Percentiles rank a stretch among this genome's conserved stretches.
Evolutionary conservation across 2,329 filamentous ascomycete genomes (phyloP).

Genomic region (Zopfia rhizophila): DNA sequence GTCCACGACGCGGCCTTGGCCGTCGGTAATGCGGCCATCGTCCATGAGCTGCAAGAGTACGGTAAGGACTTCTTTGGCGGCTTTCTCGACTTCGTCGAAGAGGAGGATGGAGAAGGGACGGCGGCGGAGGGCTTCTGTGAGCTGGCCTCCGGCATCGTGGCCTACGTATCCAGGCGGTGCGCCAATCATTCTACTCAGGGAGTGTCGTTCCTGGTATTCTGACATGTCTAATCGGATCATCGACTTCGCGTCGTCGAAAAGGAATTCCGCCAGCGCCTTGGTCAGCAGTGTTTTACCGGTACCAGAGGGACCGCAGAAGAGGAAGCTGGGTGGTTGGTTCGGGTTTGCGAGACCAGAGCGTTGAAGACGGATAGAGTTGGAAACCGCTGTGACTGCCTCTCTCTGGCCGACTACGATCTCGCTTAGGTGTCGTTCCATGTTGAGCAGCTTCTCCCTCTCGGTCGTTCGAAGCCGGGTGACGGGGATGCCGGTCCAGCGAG

Average conservation of each 20-base stretch:
- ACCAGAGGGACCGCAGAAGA: slow-evolving; percentile 98
- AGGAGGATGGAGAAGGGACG: slow-evolving; percentile 97
- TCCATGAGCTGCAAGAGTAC: slow-evolving; percentile 99
- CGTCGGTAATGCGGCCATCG: slow-evolving; percentile 97
- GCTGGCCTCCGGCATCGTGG: slow-evolving; percentile 93
- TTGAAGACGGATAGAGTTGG: slow-evolving; percentile 94
- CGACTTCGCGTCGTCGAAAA: slow-evolving; percentile 95
- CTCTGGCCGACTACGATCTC: slow-evolving; percentile 92
- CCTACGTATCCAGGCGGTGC: slow-evolving; percentile 97
- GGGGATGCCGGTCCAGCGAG: slow-evolving; percentile 97
- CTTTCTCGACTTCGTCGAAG: slow-evolving; percentile 98
- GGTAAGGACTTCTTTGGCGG: slow-evolving; percentile 95
- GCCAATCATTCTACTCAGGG: slow-evolving; percentile 96
- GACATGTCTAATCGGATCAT: slow-evolving; percentile 99
- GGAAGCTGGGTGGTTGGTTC: slow-evolving; percentile 96
- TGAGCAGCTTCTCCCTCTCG: slow-evolving; percentile 97
- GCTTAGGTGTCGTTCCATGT: slow-evolving; percentile 90
- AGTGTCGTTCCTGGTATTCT: slow-evolving; percentile 97
- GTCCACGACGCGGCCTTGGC: slow-evolving; percentile 93
- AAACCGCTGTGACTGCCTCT: slow-evolving; percentile 91
- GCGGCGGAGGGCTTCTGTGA: slow-evolving; percentile 92
- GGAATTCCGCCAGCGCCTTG: slow-evolving; percentile 95
- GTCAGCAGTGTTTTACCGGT: slow-evolving; percentile 98
- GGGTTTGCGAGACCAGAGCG: slow-evolving; percentile 94
- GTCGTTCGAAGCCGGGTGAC: slow-evolving; percentile 93